A percentile compares a stretch with the other conserved stretches of the same genome.
Conservation (phyloP, 1,284 basidiomycete species). For the Microbotryum intermedium region DNA sequence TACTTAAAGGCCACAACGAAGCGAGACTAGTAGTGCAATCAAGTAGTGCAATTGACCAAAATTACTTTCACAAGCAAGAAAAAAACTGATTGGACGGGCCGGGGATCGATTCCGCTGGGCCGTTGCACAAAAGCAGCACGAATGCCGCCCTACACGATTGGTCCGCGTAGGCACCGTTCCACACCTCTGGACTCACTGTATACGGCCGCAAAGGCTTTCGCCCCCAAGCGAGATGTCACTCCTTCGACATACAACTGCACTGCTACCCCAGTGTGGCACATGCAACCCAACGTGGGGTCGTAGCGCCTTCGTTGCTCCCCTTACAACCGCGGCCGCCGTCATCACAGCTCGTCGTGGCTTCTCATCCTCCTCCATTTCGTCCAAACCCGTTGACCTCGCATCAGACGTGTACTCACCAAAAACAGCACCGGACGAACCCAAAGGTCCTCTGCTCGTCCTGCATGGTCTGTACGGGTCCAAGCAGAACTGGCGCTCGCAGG, state of each 20-base stretch:
- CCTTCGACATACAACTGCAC: background rate
- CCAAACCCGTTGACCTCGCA: slow-evolving; percentile 11
- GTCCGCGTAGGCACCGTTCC: background rate
- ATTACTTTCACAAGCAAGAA: no score
- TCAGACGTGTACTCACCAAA: slow-evolving; percentile 10
- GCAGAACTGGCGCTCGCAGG: slow-evolving; percentile 66
- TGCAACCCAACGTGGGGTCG: background rate
- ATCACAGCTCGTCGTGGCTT: background rate
- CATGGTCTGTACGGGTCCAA: slow-evolving; percentile 52
- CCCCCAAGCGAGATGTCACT: background rate
- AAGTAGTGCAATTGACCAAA: no score
- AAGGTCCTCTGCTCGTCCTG: slow-evolving; percentile 31
- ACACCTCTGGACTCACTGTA: background rate
- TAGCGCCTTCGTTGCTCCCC: no score
- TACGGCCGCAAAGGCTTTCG: background rate
- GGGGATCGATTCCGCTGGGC: no score
- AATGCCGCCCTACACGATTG: no score
- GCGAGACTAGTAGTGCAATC: no score
- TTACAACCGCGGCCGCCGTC: no score
- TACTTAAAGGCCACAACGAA: no score
- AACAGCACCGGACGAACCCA: background rate
- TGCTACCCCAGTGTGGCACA: background rate
- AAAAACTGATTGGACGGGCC: no score
- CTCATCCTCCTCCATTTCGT: background rate
- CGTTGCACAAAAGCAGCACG: no score